A percentile compares a stretch with the other conserved stretches of the same genome.
phyloP scores from a whole-genome alignment of 2,329 filamentous ascomycete species.

The Thielaviopsis ethacetica region DNA sequence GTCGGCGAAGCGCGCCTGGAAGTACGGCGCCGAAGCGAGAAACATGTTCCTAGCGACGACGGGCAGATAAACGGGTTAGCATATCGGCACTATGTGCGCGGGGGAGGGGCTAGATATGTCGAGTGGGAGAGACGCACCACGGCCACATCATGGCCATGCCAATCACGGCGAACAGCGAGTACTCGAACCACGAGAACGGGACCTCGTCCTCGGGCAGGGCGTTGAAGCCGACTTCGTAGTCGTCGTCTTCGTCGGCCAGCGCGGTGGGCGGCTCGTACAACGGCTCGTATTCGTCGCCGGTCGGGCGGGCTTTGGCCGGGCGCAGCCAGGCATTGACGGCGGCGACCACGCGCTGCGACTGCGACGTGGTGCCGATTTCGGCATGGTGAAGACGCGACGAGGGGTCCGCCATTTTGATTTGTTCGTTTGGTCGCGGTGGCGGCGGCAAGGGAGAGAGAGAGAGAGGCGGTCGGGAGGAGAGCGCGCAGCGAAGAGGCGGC shows the following conservation, averaged over 20 bases:
- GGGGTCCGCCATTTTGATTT: background rate
- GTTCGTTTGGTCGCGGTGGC: background rate
- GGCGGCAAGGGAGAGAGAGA: too few species aligned
- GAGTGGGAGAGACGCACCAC: constrained; percentile 43
- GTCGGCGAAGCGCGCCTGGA: constrained; percentile 61
- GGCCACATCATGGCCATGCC: constrained; percentile 96
- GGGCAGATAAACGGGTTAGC: constrained; percentile 1
- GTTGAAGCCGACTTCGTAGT: too few species aligned
- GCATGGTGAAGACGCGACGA: constrained; percentile 1
- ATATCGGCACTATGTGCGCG: background rate
- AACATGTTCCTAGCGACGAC: constrained; percentile 73
- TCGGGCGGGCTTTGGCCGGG: background rate
- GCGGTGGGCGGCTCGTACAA: constrained; percentile 9
- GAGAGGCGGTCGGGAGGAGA: too few species aligned
- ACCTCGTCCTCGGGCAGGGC: constrained; percentile 21
- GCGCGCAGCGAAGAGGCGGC: too few species aligned
- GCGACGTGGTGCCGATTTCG: background rate
- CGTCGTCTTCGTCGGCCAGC: constrained; percentile 2
- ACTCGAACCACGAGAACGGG: constrained; percentile 73
- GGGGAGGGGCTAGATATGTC: constrained; percentile 10
- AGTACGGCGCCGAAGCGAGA: constrained; percentile 85
- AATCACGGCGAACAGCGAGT: constrained; percentile 67
- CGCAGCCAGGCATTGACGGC: background rate
- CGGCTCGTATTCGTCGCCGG: constrained; percentile 9
- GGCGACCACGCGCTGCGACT: background rate